phyloP scores from a whole-genome alignment of 495 filamentous ascomycete species.

The Ramalina intermedia region DNA sequence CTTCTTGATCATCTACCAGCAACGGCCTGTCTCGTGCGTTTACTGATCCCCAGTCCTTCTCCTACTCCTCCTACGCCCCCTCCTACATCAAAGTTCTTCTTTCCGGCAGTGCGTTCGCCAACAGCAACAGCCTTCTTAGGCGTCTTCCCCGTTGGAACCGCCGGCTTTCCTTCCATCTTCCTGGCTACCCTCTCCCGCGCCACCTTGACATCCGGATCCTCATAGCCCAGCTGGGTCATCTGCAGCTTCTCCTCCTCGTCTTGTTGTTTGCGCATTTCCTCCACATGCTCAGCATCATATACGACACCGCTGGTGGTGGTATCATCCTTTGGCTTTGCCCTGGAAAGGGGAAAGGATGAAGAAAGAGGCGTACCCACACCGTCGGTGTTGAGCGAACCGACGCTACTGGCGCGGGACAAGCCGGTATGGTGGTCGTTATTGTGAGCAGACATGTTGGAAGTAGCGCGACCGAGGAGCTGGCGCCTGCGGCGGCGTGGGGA shows the following conservation, averaged over 20 bases:
- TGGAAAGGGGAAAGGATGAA: conserved; percentile 23
- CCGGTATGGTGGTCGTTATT: conserved; percentile 9
- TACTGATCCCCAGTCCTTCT: conserved; percentile 8
- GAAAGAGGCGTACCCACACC: conserved; percentile 33
- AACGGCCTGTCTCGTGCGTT: conserved; percentile 26
- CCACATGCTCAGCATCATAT: conserved; percentile 21
- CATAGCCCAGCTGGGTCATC: conserved; percentile 41
- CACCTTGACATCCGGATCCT: conserved; percentile 35
- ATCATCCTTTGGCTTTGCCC: neutral
- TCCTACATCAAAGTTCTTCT: conserved; percentile 20
- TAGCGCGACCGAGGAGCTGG: conserved; percentile 33
- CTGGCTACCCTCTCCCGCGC: conserved; percentile 33
- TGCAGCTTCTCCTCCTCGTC: conserved; percentile 13
- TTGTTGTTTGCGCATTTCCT: conserved; percentile 20
- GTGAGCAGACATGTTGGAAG: conserved; percentile 26
- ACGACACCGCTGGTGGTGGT: neutral
- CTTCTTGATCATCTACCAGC: neutral
- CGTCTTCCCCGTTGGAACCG: conserved; percentile 14
- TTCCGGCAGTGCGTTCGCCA: conserved; percentile 17
- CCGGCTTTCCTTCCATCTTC: conserved; percentile 24
- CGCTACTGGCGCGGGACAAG: conserved; percentile 35
- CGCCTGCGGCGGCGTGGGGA: conserved; percentile 10
- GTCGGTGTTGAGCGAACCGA: conserved; percentile 41
- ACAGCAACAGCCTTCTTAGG: conserved; percentile 14
- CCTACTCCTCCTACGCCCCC: neutral